Evolutionary conservation across 2,329 filamentous ascomycete species (phyloP), one percentile per base, ranked within the genome.

Genomic region (Cercospora sojina): DNA sequence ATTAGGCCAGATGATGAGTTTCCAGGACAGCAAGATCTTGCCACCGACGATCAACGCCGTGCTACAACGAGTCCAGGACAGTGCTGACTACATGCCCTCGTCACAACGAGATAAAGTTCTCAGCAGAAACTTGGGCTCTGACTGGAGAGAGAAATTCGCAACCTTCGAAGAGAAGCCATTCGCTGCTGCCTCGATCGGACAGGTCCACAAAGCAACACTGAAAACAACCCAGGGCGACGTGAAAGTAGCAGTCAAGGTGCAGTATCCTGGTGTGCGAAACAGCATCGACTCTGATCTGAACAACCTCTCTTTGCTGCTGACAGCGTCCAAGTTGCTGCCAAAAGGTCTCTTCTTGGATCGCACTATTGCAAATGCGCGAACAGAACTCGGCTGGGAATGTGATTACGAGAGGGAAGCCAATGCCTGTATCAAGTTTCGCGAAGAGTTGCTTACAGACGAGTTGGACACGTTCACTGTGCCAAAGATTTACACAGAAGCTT

Each of bases 281-380:
- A 98, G 93, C 3, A 99, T 99, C 77, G 93, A 97, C 79, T 97
- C 94, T 0, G 95, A 99, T 74, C 85, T 99, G 1, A 96, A 92
- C 79, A 99, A 99, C 74, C 85, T 99, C 32, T 92, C 91, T 8
- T 86, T 99, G 64, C 88, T 99, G 1, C 87, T 99, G 12, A 95
- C 92, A 5, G 95, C 95, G 27, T 96, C 93, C 5, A 89, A 91
- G 65, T 86, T 99, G 27, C 85, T 99, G 0, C 96, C 95, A 0
- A 93, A 91, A 76, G 95, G 95, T 0, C 84, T 99, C 0, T 99
- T 95, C 76, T 88, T 99, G 7, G 91, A 99, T 80, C 97, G 96
- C 79, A 99, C 95, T 0, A 98, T 99, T 71, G 93, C 91, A 71
- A 99, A 99, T 76, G 94, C 95, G 3, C 88, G 95, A 9, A 88